Conservation (phyloP, 106 monocot genomes). For the Posidonia australis region DNA sequence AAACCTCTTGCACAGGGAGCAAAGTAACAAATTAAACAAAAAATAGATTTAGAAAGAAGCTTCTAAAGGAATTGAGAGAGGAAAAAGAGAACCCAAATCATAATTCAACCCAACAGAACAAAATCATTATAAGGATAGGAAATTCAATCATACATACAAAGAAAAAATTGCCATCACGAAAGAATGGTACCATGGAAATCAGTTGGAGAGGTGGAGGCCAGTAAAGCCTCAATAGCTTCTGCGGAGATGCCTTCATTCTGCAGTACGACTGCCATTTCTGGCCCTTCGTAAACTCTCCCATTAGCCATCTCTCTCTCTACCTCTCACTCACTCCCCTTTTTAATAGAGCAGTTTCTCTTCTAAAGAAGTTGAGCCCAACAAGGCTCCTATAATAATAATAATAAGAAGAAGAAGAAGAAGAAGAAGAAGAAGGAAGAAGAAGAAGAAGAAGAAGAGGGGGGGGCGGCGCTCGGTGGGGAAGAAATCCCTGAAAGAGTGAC, state of each 20-base stretch:
- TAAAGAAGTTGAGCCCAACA: not conserved
- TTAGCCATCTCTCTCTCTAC: conserved; percentile 22
- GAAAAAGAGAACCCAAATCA: no score
- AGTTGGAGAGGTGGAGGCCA: conserved; percentile 14
- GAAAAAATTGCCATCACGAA: no score
- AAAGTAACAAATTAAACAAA: no score
- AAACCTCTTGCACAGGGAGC: no score
- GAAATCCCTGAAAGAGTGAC: not conserved
- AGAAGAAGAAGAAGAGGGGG: no score
- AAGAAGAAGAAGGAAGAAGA: no score
- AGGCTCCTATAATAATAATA: not conserved
- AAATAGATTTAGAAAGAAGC: no score
- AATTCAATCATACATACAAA: no score
- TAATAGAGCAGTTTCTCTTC: not conserved
- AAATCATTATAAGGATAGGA: no score
- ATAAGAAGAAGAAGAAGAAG: not conserved
- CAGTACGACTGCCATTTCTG: conserved; percentile 24
- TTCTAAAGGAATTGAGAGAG: no score
- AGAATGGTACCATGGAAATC: conserved; percentile 20
- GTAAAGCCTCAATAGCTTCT: conserved; percentile 23
- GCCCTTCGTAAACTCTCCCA: conserved; percentile 25
- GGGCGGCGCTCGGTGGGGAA: not conserved
- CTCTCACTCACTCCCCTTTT: not conserved
- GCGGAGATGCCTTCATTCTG: conserved; percentile 34
- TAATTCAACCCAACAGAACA: no score